Evolutionary conservation across 2,329 filamentous ascomycete species (phyloP).

Genomic region (Fusarium sp.): DNA sequence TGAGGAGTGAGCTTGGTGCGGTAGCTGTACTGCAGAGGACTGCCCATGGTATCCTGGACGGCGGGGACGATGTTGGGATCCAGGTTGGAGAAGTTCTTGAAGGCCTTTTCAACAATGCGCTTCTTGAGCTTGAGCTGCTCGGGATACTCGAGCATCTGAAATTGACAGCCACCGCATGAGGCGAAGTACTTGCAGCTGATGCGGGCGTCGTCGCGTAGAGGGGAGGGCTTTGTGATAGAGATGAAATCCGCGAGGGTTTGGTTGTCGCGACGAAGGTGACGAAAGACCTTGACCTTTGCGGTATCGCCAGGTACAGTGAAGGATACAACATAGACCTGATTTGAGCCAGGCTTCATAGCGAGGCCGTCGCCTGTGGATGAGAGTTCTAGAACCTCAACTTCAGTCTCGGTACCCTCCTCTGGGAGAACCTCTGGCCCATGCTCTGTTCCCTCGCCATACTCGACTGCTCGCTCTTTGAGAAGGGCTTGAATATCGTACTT

Average conservation of each 20-base stretch:
- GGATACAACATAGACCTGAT: constrained; percentile 84
- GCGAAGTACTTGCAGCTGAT: constrained; percentile 89
- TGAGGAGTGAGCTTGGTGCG: constrained; percentile 97
- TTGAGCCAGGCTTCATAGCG: constrained; percentile 75
- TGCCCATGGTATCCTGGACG: constrained; percentile 87
- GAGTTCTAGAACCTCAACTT: constrained; percentile 83
- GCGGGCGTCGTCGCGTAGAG: constrained; percentile 80
- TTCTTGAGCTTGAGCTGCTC: constrained; percentile 89
- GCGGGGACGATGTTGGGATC: constrained; percentile 79
- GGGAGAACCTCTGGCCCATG: constrained; percentile 63
- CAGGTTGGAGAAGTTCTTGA: constrained; percentile 88
- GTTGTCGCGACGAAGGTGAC: constrained; percentile 72
- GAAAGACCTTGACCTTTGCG: constrained; percentile 82
- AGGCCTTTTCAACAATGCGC: constrained; percentile 90
- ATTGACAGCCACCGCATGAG: constrained; percentile 91
- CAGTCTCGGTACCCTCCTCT: constrained; percentile 78
- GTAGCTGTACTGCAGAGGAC: constrained; percentile 92
- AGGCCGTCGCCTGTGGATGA: constrained; percentile 95
- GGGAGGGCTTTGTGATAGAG: constrained; percentile 79
- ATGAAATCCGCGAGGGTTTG: constrained; percentile 88
- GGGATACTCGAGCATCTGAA: constrained; percentile 94
- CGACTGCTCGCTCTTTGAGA: constrained; percentile 58
- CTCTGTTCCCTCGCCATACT: constrained; percentile 48
- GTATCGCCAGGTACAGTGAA: constrained; percentile 89
- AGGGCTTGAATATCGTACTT: constrained; percentile 71